Base-by-base conservation (phyloP, 2,329 filamentous ascomycete genomes). In the Zopfia rhizophila region DNA sequence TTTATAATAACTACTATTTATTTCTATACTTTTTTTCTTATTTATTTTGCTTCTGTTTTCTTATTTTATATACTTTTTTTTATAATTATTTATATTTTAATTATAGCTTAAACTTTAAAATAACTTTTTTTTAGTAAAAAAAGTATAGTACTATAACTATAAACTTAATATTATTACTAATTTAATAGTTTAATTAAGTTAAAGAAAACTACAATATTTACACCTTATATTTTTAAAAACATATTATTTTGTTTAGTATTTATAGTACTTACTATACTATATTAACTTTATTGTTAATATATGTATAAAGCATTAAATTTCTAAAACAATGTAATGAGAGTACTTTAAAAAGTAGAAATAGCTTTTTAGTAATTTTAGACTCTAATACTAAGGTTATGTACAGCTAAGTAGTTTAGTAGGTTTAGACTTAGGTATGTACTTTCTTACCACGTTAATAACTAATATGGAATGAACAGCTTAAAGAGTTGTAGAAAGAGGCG, bases 101-200 rank as follows among this genome's bases (percentile, higher is more conserved):
- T n/a, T n/a, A n/a, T n/a, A n/a, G n/a, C n/a, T n/a, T n/a, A n/a
- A n/a, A n/a, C 25, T 28, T 22, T 19, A n/a, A 28, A 13, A 39
- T 14, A 38, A 18, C 14, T 38, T 27, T 22, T 17, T 36, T 22
- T 14, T 14, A 22, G 27, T 22, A 27, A 38, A 13, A 22, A 28
- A 24, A 39, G 22, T 39, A 22, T 28, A n/a, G 37, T 18, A 18
- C 7, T 24, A 10, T 24, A 39, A 24, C 25, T 24, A 21, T 24
- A 39, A 39, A 24, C 37, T 39, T 17, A 24, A 39, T 39, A 39
- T 39, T 24, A 39, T 39, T 16, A 39, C 25, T 14, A 39, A 18
- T 39, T 24, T 18, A 39, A 39, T 17, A 29, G 37, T 37, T 37
- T 13, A 19, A 36, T 19, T 12, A 36, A 19, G 18, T 18, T 13